Evolutionary conservation across 768 basidiomycete species (phyloP).

Genomic region (Podaxis sp.): DNA sequence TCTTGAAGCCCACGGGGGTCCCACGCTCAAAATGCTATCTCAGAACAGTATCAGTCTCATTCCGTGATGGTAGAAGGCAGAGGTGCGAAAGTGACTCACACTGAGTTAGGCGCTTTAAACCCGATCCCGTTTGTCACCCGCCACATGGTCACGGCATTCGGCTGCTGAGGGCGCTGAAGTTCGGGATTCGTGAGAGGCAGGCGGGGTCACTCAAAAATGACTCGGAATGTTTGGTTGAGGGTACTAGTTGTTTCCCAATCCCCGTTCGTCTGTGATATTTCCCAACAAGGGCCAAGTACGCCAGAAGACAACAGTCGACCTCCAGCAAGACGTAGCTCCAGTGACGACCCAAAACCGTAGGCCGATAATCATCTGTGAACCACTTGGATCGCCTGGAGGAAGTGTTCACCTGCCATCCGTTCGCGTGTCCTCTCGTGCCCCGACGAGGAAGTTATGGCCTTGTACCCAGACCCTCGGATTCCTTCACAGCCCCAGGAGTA

Average conservation of each 20-base stretch:
- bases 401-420: too few relatives aligned
- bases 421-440: too few relatives aligned
- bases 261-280: too few relatives aligned
- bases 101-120: not conserved
- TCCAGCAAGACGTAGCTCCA: too few relatives aligned
- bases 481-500: not conserved
- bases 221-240: not conserved
- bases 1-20: not conserved
- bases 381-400: too few relatives aligned
- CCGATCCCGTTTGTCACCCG: not conserved
- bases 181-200: not conserved
- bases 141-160: not conserved
- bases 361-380: too few relatives aligned
- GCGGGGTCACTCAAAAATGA: not conserved
- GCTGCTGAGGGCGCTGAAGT: not conserved
- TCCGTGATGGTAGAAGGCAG: not conserved
- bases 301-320: too few relatives aligned
- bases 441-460: too few relatives aligned
- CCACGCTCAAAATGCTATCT: not conserved
- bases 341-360: too few relatives aligned
- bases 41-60: not conserved
- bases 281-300: not conserved
- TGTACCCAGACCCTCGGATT: not conserved
- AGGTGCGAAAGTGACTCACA: not conserved
- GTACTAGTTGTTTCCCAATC: not conserved